These are phyloP conservation scores for Saturnispora zaruensis DNA, from an alignment of 805 yeast species.

Conservation along the genomic window DNA sequence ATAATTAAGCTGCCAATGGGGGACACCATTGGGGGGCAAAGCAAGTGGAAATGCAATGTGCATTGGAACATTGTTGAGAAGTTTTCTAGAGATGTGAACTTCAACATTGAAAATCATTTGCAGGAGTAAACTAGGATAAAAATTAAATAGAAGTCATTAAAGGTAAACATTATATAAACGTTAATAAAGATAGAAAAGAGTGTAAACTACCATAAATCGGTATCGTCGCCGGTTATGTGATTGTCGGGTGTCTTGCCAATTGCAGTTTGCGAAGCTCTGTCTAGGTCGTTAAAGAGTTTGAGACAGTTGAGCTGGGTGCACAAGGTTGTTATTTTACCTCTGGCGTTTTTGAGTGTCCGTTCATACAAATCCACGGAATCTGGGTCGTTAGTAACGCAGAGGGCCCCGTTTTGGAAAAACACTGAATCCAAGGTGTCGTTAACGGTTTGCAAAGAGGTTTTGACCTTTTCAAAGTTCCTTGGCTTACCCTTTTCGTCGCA, in stretches of 20 bases:
- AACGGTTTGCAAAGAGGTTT: slow-evolving; percentile 10
- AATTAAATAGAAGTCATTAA: not conserved
- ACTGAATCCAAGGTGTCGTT: slow-evolving; percentile 17
- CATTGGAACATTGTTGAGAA: slow-evolving; percentile 55
- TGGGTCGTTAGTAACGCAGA: slow-evolving; percentile 22
- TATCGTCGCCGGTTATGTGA: slow-evolving; percentile 17
- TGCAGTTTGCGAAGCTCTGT: slow-evolving; percentile 15
- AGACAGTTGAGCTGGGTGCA: slow-evolving; percentile 20
- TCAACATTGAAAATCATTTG: slow-evolving; percentile 59
- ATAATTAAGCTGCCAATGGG: slow-evolving; percentile 23
- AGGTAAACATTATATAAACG: not conserved
- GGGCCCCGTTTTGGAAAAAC: slow-evolving; percentile 16
- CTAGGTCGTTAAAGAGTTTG: slow-evolving; percentile 18
- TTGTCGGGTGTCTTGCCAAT: slow-evolving; percentile 23
- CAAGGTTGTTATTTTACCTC: slow-evolving; percentile 24
- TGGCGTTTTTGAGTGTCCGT: slow-evolving; percentile 19
- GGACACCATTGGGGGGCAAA: slow-evolving; percentile 49
- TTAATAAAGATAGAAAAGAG: slow-evolving; percentile 12
- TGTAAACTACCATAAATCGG: slow-evolving; percentile 23
- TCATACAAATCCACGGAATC: slow-evolving; percentile 24
- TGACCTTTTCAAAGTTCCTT: slow-evolving; percentile 12
- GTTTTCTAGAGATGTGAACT: slow-evolving; percentile 54
- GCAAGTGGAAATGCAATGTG: slow-evolving; percentile 73
- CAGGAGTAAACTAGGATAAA: slow-evolving; percentile 13
- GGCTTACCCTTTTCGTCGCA: slow-evolving; percentile 10